A percentile compares a stretch with the other conserved stretches of the same genome.
Conservation (phyloP, 2,329 filamentous ascomycete genomes). For the Tolypocladium pustulatum region DNA sequence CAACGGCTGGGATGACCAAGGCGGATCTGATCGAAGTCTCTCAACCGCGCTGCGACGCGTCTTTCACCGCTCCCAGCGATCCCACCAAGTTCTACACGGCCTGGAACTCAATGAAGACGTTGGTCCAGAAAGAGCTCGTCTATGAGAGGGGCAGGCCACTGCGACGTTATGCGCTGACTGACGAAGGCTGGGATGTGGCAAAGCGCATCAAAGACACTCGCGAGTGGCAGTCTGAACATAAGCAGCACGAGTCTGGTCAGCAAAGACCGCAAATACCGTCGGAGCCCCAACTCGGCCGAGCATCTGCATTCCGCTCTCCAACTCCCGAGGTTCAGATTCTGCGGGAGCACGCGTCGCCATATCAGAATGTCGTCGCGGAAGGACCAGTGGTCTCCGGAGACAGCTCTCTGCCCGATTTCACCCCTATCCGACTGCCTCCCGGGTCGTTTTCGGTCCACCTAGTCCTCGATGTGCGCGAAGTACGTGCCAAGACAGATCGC, state of each 20-base stretch:
- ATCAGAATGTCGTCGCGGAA: constrained; percentile 29
- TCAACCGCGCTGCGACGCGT: constrained; percentile 62
- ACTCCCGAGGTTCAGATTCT: background rate
- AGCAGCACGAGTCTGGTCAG: background rate
- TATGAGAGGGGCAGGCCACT: constrained; percentile 59
- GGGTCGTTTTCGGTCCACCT: constrained; percentile 63
- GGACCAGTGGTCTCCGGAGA: constrained; percentile 19
- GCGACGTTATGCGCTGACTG: constrained; percentile 59
- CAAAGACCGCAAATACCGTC: background rate
- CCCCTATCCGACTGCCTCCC: constrained; percentile 50
- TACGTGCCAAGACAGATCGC: constrained; percentile 60
- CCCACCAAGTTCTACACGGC: constrained; percentile 65
- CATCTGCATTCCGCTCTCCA: background rate
- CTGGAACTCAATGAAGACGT: constrained; percentile 73
- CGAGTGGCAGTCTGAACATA: constrained; percentile 19
- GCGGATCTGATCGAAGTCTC: constrained; percentile 56
- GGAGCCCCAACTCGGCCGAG: background rate
- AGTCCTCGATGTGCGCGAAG: constrained; percentile 64
- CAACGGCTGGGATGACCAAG: constrained; percentile 50
- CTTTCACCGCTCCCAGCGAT: constrained; percentile 58
- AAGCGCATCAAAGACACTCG: constrained; percentile 48
- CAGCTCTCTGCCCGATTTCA: constrained; percentile 33
- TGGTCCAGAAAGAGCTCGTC: constrained; percentile 63
- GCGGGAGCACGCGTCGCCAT: constrained; percentile 10
- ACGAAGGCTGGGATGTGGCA: constrained; percentile 69